Evolutionary conservation across 768 basidiomycete species (phyloP), one percentile per base, ranked within the genome.

Genomic region (Pilatotrama ljubarskyi): DNA sequence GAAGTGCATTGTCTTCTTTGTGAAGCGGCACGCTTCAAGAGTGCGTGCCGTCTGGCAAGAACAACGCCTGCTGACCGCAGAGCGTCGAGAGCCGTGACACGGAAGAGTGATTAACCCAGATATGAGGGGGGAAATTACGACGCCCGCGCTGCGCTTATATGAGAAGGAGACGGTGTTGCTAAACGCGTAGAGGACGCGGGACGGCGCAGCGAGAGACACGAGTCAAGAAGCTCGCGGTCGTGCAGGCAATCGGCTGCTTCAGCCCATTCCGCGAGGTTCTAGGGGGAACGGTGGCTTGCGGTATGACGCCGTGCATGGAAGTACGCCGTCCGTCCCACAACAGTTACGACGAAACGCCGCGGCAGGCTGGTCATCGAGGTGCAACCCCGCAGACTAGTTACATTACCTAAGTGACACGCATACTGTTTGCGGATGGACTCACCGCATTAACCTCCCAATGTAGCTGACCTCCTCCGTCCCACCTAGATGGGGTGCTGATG

Each of bases 51-150:
- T 18, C 47, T 17, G 22, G 55, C 25, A 20, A 29, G 48, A 49
- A 37, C 36, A 22, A 37, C 14, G 43, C 46, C 38, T 29, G 22
- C 47, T 35, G 47, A 57, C 55, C 55, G 55, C 47, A 49, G 55
- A 47, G 10, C 17, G 44, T 32, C 54, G 36, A 14, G 46, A 8
- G 44, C 37, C 14, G 38, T 15, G 24, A 2, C 26, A 18, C 17
- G 4, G 52, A 7, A 35, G 42, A 10, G 18, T 15, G 18, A 47
- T 14, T 25, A 5, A 37, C 20, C 43, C 7, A n/a, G 25, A 55
- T 37, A 55, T 38, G 43, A 40, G 54, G 53, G 54, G 32, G 6
- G 32, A 7, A 26, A 48, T 56, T 56, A 49, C 55, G 55, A 20
- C 29, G 29, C 5, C 18, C 35, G 36, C 49, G 41, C 52, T 40